Evolutionary conservation across 192 early-diverging fungal genomes (phyloP).

Genomic region (Coemansia brasiliensis): DNA sequence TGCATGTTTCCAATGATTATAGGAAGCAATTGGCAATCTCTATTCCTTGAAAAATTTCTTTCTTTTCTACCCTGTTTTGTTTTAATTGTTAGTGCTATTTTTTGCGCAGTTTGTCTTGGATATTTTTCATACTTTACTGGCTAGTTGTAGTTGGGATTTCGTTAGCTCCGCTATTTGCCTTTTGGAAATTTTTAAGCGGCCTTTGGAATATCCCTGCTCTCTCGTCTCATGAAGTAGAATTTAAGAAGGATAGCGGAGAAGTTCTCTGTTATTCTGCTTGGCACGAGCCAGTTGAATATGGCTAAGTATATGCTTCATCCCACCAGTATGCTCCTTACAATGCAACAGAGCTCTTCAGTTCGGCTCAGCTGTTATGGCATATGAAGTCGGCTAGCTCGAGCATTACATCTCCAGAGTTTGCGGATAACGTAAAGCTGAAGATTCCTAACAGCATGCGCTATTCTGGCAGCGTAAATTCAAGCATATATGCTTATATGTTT

Average conservation of each 20-base stretch:
- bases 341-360: background rate
- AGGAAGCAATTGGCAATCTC: too few species aligned
- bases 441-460: background rate
- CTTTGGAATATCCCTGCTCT: too few species aligned
- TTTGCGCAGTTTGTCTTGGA: too few species aligned
- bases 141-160: too few species aligned
- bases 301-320: constrained; percentile 9
- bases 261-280: background rate
- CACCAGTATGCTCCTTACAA: background rate
- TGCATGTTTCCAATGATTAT: too few species aligned
- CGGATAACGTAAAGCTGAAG: background rate
- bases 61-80: too few species aligned
- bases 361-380: constrained; percentile 17
- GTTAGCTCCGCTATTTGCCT: too few species aligned
- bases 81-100: too few species aligned
- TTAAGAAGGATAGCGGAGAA: too few species aligned
- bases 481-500: constrained; percentile 10
- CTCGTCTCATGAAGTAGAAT: too few species aligned
- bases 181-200: background rate
- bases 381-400: background rate
- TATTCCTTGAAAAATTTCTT: too few species aligned
- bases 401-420: constrained; percentile 4
- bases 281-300: constrained; percentile 10
- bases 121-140: too few species aligned
- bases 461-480: background rate